Percentiles rank a stretch among this genome's conserved stretches.
Conservation (phyloP, 2,329 filamentous ascomycete genomes). For the Fusarium humuli region DNA sequence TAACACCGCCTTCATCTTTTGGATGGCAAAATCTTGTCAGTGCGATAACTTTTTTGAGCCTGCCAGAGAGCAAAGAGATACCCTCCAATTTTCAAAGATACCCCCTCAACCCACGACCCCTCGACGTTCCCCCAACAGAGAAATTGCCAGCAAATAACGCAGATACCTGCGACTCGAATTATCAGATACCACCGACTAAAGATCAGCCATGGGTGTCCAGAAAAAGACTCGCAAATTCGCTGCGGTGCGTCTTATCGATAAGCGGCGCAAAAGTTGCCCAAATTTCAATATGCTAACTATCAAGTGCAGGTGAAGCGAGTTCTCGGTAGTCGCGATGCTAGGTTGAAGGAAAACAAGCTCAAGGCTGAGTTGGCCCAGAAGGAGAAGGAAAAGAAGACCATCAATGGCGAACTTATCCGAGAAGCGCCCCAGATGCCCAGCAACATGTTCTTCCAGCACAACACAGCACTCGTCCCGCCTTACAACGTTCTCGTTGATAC, state of each 20-base stretch:
- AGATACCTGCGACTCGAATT: not conserved
- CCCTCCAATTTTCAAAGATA: conserved; percentile 11
- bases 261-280: conserved; percentile 36
- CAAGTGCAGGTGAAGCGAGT: conserved; percentile 76
- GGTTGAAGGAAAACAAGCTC: conserved; percentile 83
- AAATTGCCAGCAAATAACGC: not conserved
- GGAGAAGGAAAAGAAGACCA: conserved; percentile 69
- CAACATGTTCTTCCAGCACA: conserved; percentile 88
- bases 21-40: conserved; percentile 46
- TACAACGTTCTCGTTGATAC: conserved; percentile 77
- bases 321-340: conserved; percentile 82
- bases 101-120: conserved; percentile 6
- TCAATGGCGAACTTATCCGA: conserved; percentile 72
- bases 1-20: conserved; percentile 46
- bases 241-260: conserved; percentile 59
- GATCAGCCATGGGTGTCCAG: conserved; percentile 78
- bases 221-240: conserved; percentile 96
- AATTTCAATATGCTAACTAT: conserved; percentile 33
- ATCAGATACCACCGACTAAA: not conserved
- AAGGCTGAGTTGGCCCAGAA: conserved; percentile 70
- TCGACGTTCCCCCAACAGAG: not conserved
- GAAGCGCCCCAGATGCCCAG: conserved; percentile 86
- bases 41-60: conserved; percentile 45
- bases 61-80: conserved; percentile 25
- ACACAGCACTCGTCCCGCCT: conserved; percentile 85